phyloP scores from a whole-genome alignment of 306 rosid genomes.

The Canavalia gladiata region DNA sequence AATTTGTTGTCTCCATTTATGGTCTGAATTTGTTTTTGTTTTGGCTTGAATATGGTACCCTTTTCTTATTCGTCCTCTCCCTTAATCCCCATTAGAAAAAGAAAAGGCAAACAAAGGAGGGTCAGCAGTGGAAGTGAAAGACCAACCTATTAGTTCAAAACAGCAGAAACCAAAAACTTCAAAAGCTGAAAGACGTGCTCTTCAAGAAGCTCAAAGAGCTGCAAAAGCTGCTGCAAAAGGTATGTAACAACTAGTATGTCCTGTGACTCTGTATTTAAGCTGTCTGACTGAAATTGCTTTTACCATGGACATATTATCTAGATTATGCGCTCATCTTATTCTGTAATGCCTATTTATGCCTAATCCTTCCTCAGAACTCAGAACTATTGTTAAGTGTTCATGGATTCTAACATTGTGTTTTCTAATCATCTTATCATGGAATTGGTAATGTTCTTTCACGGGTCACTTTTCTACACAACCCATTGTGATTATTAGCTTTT shows the following conservation, averaged over 20 bases:
- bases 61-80: not conserved
- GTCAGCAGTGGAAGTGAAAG: constrained; percentile 50
- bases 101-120: constrained; percentile 53
- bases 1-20: not conserved
- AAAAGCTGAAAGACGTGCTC: constrained; percentile 71
- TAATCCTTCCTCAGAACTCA: constrained; percentile 12
- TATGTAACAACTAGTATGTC: constrained; percentile 37
- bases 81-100: constrained; percentile 43
- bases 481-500: constrained; percentile 33
- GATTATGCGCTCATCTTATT: constrained; percentile 8
- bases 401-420: constrained; percentile 20
- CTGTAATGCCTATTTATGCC: constrained; percentile 6
- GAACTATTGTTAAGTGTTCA: constrained; percentile 8
- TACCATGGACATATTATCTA: not conserved
- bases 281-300: constrained; percentile 23
- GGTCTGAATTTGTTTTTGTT: constrained; percentile 1
- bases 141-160: constrained; percentile 53
- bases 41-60: constrained; percentile 18
- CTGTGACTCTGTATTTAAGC: constrained; percentile 30
- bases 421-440: constrained; percentile 20
- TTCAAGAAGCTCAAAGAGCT: constrained; percentile 75
- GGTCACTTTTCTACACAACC: constrained; percentile 17
- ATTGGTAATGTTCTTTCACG: constrained; percentile 16
- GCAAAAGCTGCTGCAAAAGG: constrained; percentile 73
- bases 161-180: constrained; percentile 62